Percentiles rank a stretch among this genome's conserved stretches.
phyloP scores from a whole-genome alignment of 2,329 filamentous ascomycete genomes.

The Epichloe uncinata region DNA sequence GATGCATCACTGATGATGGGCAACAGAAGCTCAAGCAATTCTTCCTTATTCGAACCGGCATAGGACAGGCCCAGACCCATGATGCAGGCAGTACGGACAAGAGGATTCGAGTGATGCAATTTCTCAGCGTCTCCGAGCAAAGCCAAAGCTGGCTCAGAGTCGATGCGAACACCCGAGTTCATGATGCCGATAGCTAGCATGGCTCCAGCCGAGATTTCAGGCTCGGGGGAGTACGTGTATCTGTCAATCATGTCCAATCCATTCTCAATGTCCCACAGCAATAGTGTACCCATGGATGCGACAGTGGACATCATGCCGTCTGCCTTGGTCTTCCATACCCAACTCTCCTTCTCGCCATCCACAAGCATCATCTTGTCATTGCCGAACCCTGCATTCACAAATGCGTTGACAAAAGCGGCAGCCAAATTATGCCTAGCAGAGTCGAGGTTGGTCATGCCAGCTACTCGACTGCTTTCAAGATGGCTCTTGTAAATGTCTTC shows the following conservation, averaged over 20 bases:
- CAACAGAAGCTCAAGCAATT: constrained; percentile 70
- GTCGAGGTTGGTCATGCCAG: constrained; percentile 86
- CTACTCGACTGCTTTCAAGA: constrained; percentile 85
- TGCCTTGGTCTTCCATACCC: constrained; percentile 99
- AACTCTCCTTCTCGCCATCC: constrained; percentile 75
- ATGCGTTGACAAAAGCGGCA: constrained; percentile 91
- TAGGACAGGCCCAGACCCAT: constrained; percentile 95
- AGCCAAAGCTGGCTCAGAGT: constrained; percentile 81
- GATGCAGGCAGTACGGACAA: constrained; percentile 71
- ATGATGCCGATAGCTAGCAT: constrained; percentile 90
- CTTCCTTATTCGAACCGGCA: constrained; percentile 84
- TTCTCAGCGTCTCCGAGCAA: constrained; percentile 71
- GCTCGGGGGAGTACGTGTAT: constrained; percentile 77
- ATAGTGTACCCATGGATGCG: constrained; percentile 79
- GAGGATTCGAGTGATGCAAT: constrained; percentile 62
- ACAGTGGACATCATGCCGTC: constrained; percentile 96
- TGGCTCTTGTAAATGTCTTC: constrained; percentile 99
- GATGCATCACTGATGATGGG: constrained; percentile 77
- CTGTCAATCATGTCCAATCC: constrained; percentile 90
- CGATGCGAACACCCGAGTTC: constrained; percentile 80
- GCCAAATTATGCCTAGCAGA: constrained; percentile 93
- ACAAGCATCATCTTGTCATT: constrained; percentile 97
- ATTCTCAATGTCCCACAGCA: constrained; percentile 87
- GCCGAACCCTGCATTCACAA: constrained; percentile 90
- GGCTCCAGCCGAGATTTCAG: constrained; percentile 76